phyloP scores from a whole-genome alignment of 2,329 filamentous ascomycete species.

The Claviceps citrina region DNA sequence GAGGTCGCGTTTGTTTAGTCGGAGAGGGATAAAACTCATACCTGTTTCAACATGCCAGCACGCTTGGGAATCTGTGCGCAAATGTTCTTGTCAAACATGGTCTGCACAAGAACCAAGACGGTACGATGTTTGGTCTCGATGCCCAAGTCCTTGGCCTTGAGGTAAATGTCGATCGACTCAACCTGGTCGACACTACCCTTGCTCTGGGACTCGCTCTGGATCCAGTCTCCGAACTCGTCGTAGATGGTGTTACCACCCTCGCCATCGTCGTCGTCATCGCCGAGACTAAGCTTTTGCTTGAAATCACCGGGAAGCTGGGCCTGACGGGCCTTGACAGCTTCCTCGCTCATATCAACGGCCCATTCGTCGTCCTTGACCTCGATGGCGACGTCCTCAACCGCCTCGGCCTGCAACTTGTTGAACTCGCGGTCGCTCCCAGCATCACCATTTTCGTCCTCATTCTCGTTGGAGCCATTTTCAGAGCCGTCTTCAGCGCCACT shows the following conservation, averaged over 20 bases:
- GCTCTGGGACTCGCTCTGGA: slow-evolving; percentile 55
- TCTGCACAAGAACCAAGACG: slow-evolving; percentile 79
- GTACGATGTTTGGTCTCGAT: slow-evolving; percentile 93
- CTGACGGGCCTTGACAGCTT: slow-evolving; percentile 86
- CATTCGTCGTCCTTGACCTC: slow-evolving; percentile 77
- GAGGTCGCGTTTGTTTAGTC: neutral
- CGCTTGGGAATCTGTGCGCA: slow-evolving; percentile 74
- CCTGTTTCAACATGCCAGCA: slow-evolving; percentile 76
- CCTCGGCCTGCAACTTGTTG: slow-evolving; percentile 56
- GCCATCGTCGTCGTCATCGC: slow-evolving; percentile 67
- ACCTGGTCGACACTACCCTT: slow-evolving; percentile 65
- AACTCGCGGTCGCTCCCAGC: slow-evolving; percentile 85
- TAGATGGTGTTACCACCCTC: slow-evolving; percentile 67
- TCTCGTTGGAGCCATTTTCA: slow-evolving; percentile 34
- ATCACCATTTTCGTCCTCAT: slow-evolving; percentile 38
- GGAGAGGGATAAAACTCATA: too few relatives aligned
- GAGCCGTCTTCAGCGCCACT: slow-evolving; percentile 42
- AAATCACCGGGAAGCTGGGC: slow-evolving; percentile 87
- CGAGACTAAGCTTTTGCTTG: slow-evolving; percentile 77
- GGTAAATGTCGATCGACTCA: slow-evolving; percentile 78
- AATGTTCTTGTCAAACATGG: slow-evolving; percentile 83
- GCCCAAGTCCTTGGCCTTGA: slow-evolving; percentile 92
- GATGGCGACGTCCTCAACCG: slow-evolving; percentile 31
- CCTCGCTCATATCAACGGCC: slow-evolving; percentile 92
- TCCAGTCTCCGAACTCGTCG: slow-evolving; percentile 86